Percentiles rank a stretch among this genome's conserved stretches.
Conservation (phyloP, 106 monocot species). For the Dendrobium huoshanense region DNA sequence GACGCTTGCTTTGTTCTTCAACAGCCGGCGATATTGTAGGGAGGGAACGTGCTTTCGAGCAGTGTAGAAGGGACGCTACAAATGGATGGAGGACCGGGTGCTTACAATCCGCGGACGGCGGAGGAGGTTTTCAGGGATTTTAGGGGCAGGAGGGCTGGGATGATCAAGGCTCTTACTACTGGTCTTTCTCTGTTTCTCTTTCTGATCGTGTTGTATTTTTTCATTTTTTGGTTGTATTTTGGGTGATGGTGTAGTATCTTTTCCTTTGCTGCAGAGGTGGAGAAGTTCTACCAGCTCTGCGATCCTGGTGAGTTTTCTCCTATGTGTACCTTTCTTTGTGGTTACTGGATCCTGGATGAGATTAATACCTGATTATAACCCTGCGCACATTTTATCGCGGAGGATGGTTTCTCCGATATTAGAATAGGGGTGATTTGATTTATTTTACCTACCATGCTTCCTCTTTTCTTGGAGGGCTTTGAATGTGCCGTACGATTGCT, state of each 20-base stretch:
- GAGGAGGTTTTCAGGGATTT: conserved; percentile 41
- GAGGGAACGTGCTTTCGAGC: background rate
- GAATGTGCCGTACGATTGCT: background rate
- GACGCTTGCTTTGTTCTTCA: background rate
- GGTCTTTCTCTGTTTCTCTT: conserved; percentile 8
- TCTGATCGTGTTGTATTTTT: background rate
- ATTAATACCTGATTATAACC: background rate
- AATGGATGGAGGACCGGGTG: conserved; percentile 20
- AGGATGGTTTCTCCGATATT: background rate
- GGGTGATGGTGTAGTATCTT: background rate
- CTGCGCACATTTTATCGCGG: background rate
- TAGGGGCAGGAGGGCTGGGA: conserved; percentile 24
- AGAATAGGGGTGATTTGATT: background rate
- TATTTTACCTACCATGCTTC: background rate
- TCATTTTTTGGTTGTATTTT: background rate
- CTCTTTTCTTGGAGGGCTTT: background rate
- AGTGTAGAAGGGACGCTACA: background rate
- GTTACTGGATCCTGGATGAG: background rate
- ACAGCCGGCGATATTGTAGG: background rate
- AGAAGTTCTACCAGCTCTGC: conserved; percentile 59
- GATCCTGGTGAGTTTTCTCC: conserved; percentile 44
- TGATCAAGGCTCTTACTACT: conserved; percentile 33
- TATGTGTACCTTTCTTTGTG: background rate
- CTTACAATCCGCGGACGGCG: conserved; percentile 19
- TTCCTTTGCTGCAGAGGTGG: conserved; percentile 36